Evolutionary conservation across 345 rosid genomes (phyloP), one percentile per base, ranked within the genome.

Genomic region (Capsella bursapastoris): DNA sequence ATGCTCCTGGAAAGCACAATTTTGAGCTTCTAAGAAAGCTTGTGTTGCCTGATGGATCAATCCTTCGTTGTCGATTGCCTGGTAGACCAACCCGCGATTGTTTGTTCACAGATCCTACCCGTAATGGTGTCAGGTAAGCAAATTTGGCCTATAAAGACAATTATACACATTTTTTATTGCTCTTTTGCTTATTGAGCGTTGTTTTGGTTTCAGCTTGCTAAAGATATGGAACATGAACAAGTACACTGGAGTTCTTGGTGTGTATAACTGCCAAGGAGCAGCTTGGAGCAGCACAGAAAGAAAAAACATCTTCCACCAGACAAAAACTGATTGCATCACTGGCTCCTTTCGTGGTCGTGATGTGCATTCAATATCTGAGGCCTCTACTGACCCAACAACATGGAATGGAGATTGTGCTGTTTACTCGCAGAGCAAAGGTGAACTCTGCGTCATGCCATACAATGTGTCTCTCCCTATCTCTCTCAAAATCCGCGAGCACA

Each of bases 161-260:
- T 13, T 32, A 11, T 27, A 44, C 1, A 35, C 10, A 14, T 6
- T 31, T 49, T 15, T 49, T 29, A 9, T 28, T 78, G 5, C 25
- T 58, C 6, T 4, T 32, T 59, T 72, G 15, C 13, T 52, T 14
- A 38, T 3, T 29, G 2, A 8, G 12, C 3, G 1, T 4, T 71
- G 8, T 12, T 71, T 80, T 81, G 80, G 58, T 67, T 71, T 68
- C 90, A 94, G 97, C 84, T 82, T 94, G 84, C 74, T 94, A 82
- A 94, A 94, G 88, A 90, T 94, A 80, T 91, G 99, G 99, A 94
- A 89, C 86, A 87, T 94, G 97, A 94, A 94, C 87, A 91, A 94
- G 76, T 91, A 79, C 85, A 91, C 96, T 6, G 99, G 97, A 18
- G 89, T 95, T 1, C 70, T 95, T 5, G 97, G 97, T 4, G 83